Evolutionary conservation across 768 basidiomycete genomes (phyloP).

Genomic region (Lactarius deliciosus): DNA sequence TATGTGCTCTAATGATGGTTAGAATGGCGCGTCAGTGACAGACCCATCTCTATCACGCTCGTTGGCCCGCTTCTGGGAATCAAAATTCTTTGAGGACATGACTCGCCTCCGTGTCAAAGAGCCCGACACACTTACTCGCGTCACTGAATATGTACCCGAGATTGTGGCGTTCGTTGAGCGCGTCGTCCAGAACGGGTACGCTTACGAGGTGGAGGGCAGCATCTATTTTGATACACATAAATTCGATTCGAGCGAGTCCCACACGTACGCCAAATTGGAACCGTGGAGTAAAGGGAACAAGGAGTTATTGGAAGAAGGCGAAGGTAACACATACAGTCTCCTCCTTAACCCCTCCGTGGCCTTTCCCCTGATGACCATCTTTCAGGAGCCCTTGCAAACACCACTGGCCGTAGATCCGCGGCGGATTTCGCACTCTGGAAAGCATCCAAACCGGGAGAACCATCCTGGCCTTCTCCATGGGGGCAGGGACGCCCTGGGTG

Average conservation of each 20-base stretch:
- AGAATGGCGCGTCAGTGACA: constrained; percentile 79
- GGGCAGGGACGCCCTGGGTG: constrained; percentile 94
- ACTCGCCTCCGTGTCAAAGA: constrained; percentile 77
- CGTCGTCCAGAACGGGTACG: constrained; percentile 86
- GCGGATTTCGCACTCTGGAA: constrained; percentile 99
- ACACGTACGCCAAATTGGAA: constrained; percentile 91
- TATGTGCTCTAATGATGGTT: constrained; percentile 19
- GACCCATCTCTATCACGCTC: constrained; percentile 84
- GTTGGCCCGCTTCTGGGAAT: constrained; percentile 87
- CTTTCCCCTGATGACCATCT: background rate
- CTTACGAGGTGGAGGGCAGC: constrained; percentile 71
- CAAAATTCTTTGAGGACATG: constrained; percentile 91
- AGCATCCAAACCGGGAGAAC: constrained; percentile 93
- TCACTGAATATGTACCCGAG: constrained; percentile 96
- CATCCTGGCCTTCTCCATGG: constrained; percentile 96
- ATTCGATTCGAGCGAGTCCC: constrained; percentile 74
- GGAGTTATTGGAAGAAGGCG: constrained; percentile 86
- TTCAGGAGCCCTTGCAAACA: constrained; percentile 56
- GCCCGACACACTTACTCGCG: constrained; percentile 90
- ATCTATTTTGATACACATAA: constrained; percentile 88
- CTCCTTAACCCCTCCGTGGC: background rate
- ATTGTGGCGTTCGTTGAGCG: constrained; percentile 85
- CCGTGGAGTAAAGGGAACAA: constrained; percentile 96
- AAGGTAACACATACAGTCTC: constrained; percentile 52
- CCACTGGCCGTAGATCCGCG: constrained; percentile 68